phyloP scores from a whole-genome alignment of 2,329 filamentous ascomycete species.

The Monilinia fructicola region DNA sequence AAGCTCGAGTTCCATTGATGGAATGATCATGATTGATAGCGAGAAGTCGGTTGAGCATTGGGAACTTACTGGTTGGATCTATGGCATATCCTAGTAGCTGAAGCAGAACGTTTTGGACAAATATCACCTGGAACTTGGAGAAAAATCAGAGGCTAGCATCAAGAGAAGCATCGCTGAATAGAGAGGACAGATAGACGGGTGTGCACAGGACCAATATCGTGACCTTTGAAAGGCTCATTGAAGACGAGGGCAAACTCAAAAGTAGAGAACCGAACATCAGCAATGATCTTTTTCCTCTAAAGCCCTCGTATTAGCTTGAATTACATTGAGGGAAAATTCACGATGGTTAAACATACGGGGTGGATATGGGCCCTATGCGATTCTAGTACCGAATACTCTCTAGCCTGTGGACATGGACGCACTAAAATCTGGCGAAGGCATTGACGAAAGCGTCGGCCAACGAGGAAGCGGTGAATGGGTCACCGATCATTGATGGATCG shows the following conservation, averaged over 20 bases:
- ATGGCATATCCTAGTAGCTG: not conserved
- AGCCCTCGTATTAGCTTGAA: too few relatives aligned
- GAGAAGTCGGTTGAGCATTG: not conserved
- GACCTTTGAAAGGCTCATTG: not conserved
- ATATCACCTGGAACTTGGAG: not conserved
- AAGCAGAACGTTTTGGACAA: not conserved
- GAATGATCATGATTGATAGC: not conserved
- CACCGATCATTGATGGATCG: too few relatives aligned
- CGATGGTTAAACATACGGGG: too few relatives aligned
- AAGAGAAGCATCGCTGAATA: not conserved
- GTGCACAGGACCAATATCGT: not conserved
- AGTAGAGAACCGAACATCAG: not conserved
- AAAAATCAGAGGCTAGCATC: not conserved
- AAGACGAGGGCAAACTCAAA: not conserved
- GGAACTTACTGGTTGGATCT: not conserved
- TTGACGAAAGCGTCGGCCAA: too few relatives aligned
- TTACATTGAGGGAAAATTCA: not conserved
- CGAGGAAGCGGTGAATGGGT: too few relatives aligned
- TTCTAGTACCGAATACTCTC: too few relatives aligned
- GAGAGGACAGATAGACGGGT: not conserved
- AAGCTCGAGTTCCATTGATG: not conserved
- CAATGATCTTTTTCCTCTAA: not conserved
- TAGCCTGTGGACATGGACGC: too few relatives aligned
- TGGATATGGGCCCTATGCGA: too few relatives aligned
- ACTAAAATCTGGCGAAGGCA: too few relatives aligned